phyloP scores from a whole-genome alignment of 306 rosid genomes.

The Mucuna pruriens region DNA sequence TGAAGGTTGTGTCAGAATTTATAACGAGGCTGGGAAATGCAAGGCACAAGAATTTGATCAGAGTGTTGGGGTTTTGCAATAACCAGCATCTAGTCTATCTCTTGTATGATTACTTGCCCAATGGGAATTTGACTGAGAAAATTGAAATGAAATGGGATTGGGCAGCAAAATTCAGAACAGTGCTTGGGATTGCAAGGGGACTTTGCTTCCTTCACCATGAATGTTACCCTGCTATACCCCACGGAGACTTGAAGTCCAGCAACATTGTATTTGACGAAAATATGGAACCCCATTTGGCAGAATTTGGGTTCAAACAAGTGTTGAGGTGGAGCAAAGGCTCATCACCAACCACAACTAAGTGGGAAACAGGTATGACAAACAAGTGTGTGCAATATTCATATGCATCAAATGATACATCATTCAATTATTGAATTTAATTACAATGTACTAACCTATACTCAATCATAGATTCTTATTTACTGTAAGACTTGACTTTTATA shows the following conservation, averaged over 20 bases:
- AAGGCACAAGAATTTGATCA: conserved; percentile 74
- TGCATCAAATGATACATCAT: background rate
- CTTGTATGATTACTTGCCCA: conserved; percentile 79
- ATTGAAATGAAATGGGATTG: conserved; percentile 69
- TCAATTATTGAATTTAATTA: background rate
- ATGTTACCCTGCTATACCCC: conserved; percentile 80
- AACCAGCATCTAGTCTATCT: conserved; percentile 78
- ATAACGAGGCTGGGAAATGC: conserved; percentile 66
- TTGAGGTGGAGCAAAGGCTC: conserved; percentile 57
- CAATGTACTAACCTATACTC: background rate
- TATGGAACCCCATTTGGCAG: conserved; percentile 86
- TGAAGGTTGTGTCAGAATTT: conserved; percentile 53
- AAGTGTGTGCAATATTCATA: background rate
- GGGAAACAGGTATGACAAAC: conserved; percentile 70
- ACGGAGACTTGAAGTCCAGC: conserved; percentile 81
- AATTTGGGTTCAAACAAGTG: conserved; percentile 76
- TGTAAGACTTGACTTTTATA: background rate
- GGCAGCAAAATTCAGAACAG: conserved; percentile 68
- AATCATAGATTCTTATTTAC: background rate
- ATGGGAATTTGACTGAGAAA: conserved; percentile 79
- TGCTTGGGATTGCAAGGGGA: conserved; percentile 77
- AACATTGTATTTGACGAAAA: conserved; percentile 87
- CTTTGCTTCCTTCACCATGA: conserved; percentile 90
- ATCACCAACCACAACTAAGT: conserved; percentile 44
- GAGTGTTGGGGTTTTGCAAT: conserved; percentile 76